These are phyloP conservation scores for Apiotrichum porosum DNA, from an alignment of 1,284 basidiomycete species.

Conservation along the genomic window DNA sequence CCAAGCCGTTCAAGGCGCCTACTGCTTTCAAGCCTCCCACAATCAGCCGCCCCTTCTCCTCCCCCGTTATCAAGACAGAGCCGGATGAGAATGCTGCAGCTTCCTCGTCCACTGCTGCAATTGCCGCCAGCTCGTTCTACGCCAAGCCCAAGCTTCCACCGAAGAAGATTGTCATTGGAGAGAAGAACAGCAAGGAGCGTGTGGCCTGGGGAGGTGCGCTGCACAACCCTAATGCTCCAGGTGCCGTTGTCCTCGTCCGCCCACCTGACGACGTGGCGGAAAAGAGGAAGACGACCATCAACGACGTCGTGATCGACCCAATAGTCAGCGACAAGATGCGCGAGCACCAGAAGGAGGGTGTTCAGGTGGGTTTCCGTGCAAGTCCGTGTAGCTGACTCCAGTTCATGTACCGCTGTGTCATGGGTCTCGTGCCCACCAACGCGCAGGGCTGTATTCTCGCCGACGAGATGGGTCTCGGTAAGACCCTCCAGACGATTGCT, in stretches of 20 bases:
- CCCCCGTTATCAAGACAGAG: too few relatives aligned
- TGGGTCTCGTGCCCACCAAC: conserved; percentile 85
- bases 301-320: conserved; percentile 93
- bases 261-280: conserved; percentile 72
- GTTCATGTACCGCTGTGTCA: conserved; percentile 94
- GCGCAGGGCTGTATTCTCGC: conserved; percentile 87
- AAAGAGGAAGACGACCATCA: conserved; percentile 53
- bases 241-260: conserved; percentile 79
- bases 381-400: conserved; percentile 29
- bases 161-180: conserved; percentile 34
- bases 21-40: not conserved
- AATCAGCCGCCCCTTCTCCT: not conserved
- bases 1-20: conserved; percentile 34
- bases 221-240: conserved; percentile 63
- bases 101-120: not conserved
- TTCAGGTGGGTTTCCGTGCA: conserved; percentile 33
- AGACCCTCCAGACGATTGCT: conserved; percentile 79
- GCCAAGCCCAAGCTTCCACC: conserved; percentile 18
- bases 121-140: conserved; percentile 27
- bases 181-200: conserved; percentile 36
- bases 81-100: not conserved
- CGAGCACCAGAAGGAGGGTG: conserved; percentile 86
- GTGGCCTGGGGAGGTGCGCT: conserved; percentile 28
- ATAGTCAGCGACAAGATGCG: conserved; percentile 70
- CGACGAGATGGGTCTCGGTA: conserved; percentile 95